Percentiles rank a stretch among this genome's conserved stretches.
These are phyloP conservation scores for Alternaria sp. DNA, from an alignment of 2,329 filamentous ascomycete species.

Conservation along the genomic window DNA sequence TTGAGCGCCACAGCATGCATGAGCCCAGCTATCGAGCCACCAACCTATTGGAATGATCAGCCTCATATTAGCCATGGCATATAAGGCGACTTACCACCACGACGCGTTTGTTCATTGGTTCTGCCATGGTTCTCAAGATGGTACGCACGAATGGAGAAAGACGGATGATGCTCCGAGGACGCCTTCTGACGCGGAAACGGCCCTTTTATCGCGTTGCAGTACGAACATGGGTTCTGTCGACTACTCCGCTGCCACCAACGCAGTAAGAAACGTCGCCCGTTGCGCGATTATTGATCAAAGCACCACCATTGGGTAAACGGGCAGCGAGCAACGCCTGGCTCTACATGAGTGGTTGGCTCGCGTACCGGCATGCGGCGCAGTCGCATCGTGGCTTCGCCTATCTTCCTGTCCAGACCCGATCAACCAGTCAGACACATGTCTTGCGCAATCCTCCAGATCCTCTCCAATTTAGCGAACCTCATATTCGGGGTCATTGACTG, in stretches of 20 bases:
- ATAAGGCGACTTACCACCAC: constrained; percentile 1
- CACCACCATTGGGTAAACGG: neutral
- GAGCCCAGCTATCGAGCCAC: constrained; percentile 27
- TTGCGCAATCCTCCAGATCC: neutral
- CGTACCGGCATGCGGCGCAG: neutral
- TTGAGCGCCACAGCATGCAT: constrained; percentile 28
- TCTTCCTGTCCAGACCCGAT: neutral
- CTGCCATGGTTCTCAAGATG: neutral
- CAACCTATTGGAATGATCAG: constrained; percentile 6
- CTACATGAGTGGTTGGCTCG: neutral
- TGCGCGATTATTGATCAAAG: neutral
- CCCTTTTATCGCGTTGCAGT: neutral
- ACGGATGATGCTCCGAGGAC: neutral
- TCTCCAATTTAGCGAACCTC: neutral
- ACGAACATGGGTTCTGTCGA: neutral
- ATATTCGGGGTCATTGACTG: neutral
- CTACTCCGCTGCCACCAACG: neutral
- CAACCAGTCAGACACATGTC: neutral
- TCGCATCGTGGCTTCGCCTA: neutral
- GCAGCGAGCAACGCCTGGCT: neutral
- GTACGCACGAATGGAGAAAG: neutral
- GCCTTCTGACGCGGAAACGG: neutral
- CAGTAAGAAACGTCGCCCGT: neutral
- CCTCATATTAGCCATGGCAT: neutral
- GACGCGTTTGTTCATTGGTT: neutral